These are phyloP conservation scores for Globisporangium emineosum DNA, from an alignment of 352 stramenopile genomes.

Conservation along the genomic window DNA sequence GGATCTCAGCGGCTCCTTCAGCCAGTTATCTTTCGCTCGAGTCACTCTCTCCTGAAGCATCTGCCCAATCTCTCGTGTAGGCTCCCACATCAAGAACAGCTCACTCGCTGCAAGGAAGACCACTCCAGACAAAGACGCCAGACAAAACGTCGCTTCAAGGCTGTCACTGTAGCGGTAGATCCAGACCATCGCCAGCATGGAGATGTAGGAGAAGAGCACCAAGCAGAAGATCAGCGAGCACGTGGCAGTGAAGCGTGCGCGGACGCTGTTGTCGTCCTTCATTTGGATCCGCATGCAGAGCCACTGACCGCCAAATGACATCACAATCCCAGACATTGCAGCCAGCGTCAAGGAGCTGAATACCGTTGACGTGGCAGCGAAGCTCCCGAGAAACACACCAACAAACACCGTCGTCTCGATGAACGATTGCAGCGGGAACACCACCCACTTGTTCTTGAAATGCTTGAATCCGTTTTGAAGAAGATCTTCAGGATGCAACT, in stretches of 20 bases:
- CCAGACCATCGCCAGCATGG: conserved; percentile 63
- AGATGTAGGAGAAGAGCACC: conserved; percentile 67
- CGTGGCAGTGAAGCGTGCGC: conserved; percentile 61
- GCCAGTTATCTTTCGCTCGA: conserved; percentile 77
- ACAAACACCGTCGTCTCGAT: conserved; percentile 69
- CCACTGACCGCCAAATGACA: conserved; percentile 71
- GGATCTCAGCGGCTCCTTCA: conserved; percentile 64
- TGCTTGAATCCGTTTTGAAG: conserved; percentile 47
- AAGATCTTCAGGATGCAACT: conserved; percentile 56
- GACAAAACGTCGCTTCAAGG: conserved; percentile 80
- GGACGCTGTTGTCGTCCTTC: conserved; percentile 49
- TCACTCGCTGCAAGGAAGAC: conserved; percentile 81
- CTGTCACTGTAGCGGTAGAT: conserved; percentile 87
- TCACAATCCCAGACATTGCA: conserved; percentile 66
- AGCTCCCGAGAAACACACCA: conserved; percentile 73
- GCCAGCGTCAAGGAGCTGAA: conserved; percentile 78
- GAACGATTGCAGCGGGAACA: conserved; percentile 78
- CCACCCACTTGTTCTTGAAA: conserved; percentile 70
- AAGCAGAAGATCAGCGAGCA: conserved; percentile 75
- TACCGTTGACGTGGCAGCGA: conserved; percentile 61
- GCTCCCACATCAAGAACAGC: conserved; percentile 79
- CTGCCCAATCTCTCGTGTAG: conserved; percentile 62
- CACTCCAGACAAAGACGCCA: conserved; percentile 73
- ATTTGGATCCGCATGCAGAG: conserved; percentile 58
- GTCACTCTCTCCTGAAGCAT: conserved; percentile 78